Conservation (phyloP, 179 eudicot genomes). For the Silene vulgaris region DNA sequence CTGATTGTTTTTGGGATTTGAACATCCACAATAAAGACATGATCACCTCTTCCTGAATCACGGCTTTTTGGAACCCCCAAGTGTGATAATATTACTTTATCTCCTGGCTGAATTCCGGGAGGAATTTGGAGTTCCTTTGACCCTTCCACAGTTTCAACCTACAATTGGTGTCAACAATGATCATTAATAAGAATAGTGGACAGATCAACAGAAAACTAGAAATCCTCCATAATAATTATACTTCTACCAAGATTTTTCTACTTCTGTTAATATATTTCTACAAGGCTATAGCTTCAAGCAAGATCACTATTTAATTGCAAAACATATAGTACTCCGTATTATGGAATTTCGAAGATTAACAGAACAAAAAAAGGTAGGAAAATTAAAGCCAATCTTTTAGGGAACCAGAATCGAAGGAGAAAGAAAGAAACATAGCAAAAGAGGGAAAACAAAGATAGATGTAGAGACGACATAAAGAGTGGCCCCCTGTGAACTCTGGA, state of each 20-base stretch:
- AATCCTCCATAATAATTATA: not conserved
- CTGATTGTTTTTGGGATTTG: slow-evolving; percentile 67
- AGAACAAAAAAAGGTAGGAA: not conserved
- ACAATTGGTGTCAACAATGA: slow-evolving; percentile 18
- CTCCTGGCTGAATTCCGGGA: slow-evolving; percentile 79
- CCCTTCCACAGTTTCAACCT: slow-evolving; percentile 90
- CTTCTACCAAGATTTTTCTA: not conserved
- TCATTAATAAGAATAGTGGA: not conserved
- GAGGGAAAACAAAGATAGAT: no score
- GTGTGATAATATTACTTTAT: slow-evolving; percentile 46
- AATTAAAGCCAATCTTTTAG: not conserved
- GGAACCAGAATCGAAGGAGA: no score
- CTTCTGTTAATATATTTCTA: not conserved
- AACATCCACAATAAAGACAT: slow-evolving; percentile 64
- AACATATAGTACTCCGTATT: not conserved
- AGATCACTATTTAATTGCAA: not conserved
- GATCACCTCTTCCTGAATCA: slow-evolving; percentile 68
- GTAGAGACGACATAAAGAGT: no score
- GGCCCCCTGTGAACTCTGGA: no score
- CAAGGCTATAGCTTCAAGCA: not conserved
- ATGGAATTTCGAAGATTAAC: not conserved
- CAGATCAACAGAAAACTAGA: slow-evolving; percentile 9
- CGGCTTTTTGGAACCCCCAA: slow-evolving; percentile 78
- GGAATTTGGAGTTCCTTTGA: slow-evolving; percentile 68
- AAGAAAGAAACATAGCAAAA: no score